Base-by-base conservation (phyloP, 1,284 basidiomycete species). In the Hypsizygus ulmarius region DNA sequence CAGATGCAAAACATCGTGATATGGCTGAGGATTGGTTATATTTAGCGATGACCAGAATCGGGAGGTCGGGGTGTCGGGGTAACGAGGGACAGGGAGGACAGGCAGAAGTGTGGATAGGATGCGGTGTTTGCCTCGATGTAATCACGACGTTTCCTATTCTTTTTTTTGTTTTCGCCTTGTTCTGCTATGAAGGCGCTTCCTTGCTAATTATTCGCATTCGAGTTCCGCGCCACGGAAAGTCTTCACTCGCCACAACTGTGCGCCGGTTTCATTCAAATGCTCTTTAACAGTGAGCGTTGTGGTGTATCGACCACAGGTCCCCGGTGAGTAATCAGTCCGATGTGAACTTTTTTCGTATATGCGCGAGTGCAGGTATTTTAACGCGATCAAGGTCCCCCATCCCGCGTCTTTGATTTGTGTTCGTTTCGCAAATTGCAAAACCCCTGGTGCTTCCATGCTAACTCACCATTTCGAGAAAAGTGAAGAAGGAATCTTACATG, bases 141-240 rank as follows among this genome's bases (percentile, higher is more conserved):
- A 49, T 43, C 45, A 52, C 43, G 44, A 46, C 39, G 40, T 48
- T 45, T 56, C 29, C 47, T 47, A 39, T 40, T 48, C 43, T 34
- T 47, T 39, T 46, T 14, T 53, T 50, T 52, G 47, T 53, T 53
- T 53, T 57, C 47, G 47, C 43, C 46, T 38, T 49, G 40, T 51
- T 53, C 47, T 53, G 45, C 39, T 55, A 49, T 57, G 48, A 53
- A 53, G 47, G 32, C 39, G 41, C 49, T 53, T 50, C 48, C 21
- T 51, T 37, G 30, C 47, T 54, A 42, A 47, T 47, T 46, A 25
- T 42, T 40, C 15, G 30, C 14, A 40, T 41, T 41, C 37, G 33
- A 41, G 18, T 11, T 28, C 6, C 16, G 36, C 16, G 16, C 5
- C 5, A 10, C 33, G 3, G 33, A 16, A n/a, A n/a, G 16, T n/a